Base-by-base conservation (phyloP, 805 yeast genomes). In the Maudiozyma serrabonitensis region DNA sequence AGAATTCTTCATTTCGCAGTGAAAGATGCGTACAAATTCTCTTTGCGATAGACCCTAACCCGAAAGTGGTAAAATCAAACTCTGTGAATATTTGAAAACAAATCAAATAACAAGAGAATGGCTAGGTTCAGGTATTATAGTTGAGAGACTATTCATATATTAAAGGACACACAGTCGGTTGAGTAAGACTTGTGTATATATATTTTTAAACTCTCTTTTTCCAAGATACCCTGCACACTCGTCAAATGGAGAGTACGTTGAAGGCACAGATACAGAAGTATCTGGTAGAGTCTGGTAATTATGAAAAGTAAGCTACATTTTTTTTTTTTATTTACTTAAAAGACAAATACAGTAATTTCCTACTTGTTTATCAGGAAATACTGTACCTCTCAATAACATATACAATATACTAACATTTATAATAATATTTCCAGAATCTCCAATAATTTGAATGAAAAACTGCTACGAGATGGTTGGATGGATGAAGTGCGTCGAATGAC, bases 401-500 rank as follows among this genome's bases (percentile, higher is more conserved):
- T 45, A 51, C 31, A 34, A 54, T 25, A 21, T 51, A 42, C 52
- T 50, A 42, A 50, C 49, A 8, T 19, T 16, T 6, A 21, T 21
- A 18, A 19, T 19, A 13, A 13, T 23, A 12, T 12, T 19, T 13
- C 16, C 15, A 69, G 76, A 55, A 83, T 87, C 49, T 81, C 84
- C 46, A 75, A 77, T 46, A 72, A 75, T 45, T 68, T 90, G 51
- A 79, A 80, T 56, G 74, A 81, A 49, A 79, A 78, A 58, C 74
- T 90, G 11, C 75, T 80, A 47, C 84, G 85, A 60, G 75, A 83
- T 1, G 96, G 96, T 6, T 90, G 97, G 97, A 80, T 79, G 52
- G 95, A 87, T 56, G 75, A 82, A 48, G 81, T 90, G 26, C 73
- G 79, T 43, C 75, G 74, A 39, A 56, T 84, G 41, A 84, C 95